Conservation (phyloP, 2,329 filamentous ascomycete genomes). For the Sordariomycetes sp. region DNA sequence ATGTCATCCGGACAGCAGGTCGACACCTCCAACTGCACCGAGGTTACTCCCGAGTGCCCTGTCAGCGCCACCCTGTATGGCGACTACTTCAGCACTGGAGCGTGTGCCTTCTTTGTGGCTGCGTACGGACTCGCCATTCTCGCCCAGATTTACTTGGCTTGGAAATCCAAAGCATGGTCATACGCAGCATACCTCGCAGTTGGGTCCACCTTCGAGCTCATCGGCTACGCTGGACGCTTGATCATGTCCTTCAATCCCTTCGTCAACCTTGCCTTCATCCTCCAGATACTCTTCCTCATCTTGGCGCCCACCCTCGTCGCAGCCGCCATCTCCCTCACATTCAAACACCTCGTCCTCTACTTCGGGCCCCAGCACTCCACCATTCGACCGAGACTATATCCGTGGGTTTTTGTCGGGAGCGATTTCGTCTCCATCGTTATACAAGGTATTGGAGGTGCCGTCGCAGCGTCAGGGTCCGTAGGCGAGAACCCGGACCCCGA, state of each 20-base stretch:
- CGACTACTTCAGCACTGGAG: constrained; percentile 13
- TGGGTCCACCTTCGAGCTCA: constrained; percentile 27
- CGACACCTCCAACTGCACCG: constrained; percentile 10
- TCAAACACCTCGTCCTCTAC: constrained; percentile 34
- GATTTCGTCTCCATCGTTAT: constrained; percentile 30
- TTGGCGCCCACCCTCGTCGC: constrained; percentile 32
- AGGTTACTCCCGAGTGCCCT: constrained; percentile 13
- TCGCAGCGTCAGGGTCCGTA: not conserved
- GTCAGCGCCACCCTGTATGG: constrained; percentile 15
- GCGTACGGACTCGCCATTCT: constrained; percentile 22
- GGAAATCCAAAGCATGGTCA: constrained; percentile 26
- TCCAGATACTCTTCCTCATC: constrained; percentile 30
- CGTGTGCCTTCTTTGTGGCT: constrained; percentile 21
- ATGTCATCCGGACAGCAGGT: not conserved
- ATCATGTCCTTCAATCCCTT: constrained; percentile 30
- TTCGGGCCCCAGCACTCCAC: constrained; percentile 29
- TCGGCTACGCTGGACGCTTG: constrained; percentile 31
- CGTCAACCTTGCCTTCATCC: constrained; percentile 25
- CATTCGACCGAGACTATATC: constrained; percentile 31
- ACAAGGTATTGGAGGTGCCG: constrained; percentile 11
- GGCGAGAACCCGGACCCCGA: constrained; percentile 2
- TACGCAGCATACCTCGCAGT: constrained; percentile 22
- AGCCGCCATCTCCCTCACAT: constrained; percentile 34
- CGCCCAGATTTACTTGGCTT: constrained; percentile 20
- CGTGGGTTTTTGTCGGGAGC: constrained; percentile 39